Percentiles rank a stretch among this genome's conserved stretches.
Conservation (phyloP, 306 rosid species). For the Pyrus bretschneideri region DNA sequence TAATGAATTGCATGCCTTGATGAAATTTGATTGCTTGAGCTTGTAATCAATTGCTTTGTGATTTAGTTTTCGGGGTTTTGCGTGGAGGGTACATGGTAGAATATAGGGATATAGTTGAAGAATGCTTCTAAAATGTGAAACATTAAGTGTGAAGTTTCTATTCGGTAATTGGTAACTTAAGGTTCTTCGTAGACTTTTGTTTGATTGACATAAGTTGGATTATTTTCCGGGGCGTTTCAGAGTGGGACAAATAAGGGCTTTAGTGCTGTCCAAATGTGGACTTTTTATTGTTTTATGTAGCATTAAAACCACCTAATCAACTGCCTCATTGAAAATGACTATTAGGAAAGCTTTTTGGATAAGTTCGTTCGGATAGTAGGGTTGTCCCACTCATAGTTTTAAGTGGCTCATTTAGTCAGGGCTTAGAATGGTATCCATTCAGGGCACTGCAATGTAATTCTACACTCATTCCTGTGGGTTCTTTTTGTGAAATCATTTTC, state of each 20-base stretch:
- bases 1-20: not conserved
- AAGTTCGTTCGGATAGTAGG: not conserved
- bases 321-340: not conserved
- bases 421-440: not conserved
- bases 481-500: not conserved
- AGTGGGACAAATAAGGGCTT: not conserved
- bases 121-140: not conserved
- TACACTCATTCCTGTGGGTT: not conserved
- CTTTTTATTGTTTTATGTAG: not conserved
- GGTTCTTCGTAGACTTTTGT: not conserved
- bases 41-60: not conserved
- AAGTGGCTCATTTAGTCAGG: not conserved
- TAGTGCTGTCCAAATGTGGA: not conserved
- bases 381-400: not conserved
- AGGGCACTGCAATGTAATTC: not conserved
- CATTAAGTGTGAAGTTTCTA: not conserved
- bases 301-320: not conserved
- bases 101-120: not conserved
- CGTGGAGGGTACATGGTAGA: not conserved
- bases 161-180: not conserved
- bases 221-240: not conserved
- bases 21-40: slow-evolving; percentile 4
- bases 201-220: not conserved
- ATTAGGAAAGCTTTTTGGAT: not conserved
- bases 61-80: not conserved